Conservation (phyloP, 2,329 filamentous ascomycete species). For the Amesomyces nigricolor region DNA sequence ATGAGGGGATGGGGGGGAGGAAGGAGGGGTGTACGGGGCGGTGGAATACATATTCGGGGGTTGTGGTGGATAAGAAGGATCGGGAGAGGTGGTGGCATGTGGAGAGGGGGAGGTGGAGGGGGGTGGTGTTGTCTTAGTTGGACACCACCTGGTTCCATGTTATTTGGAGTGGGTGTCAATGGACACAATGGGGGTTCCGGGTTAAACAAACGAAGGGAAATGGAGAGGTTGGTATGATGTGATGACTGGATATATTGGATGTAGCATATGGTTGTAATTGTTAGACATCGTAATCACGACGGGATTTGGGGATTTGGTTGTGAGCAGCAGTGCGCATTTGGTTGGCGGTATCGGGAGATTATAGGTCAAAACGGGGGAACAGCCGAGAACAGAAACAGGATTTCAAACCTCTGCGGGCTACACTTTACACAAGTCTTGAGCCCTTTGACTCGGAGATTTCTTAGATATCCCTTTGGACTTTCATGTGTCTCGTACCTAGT, state of each 20-base stretch:
- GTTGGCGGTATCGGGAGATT: too few species aligned
- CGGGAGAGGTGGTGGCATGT: constrained; percentile 33
- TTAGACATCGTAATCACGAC: constrained; percentile 3
- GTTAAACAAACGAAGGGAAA: too few species aligned
- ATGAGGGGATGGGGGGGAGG: constrained; percentile 11
- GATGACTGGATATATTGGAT: not conserved
- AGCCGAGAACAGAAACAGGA: too few species aligned
- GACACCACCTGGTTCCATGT: too few species aligned
- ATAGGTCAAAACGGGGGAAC: too few species aligned
- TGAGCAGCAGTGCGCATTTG: too few species aligned
- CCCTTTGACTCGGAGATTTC: too few species aligned
- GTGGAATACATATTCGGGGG: constrained; percentile 31
- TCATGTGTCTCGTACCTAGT: not conserved
- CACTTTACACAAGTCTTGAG: too few species aligned
- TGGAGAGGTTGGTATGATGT: not conserved
- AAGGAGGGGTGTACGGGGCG: constrained; percentile 31
- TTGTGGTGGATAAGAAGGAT: constrained; percentile 32
- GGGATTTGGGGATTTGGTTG: not conserved
- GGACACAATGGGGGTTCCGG: too few species aligned
- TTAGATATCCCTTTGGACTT: too few species aligned
- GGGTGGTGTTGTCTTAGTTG: constrained; percentile 25
- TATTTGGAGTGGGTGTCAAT: too few species aligned
- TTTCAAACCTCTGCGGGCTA: too few species aligned
- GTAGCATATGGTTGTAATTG: constrained; percentile 2
- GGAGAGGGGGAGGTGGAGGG: constrained; percentile 32